Conservation (phyloP, 2,329 filamentous ascomycete genomes). For the Ophiostoma piceae region DNA sequence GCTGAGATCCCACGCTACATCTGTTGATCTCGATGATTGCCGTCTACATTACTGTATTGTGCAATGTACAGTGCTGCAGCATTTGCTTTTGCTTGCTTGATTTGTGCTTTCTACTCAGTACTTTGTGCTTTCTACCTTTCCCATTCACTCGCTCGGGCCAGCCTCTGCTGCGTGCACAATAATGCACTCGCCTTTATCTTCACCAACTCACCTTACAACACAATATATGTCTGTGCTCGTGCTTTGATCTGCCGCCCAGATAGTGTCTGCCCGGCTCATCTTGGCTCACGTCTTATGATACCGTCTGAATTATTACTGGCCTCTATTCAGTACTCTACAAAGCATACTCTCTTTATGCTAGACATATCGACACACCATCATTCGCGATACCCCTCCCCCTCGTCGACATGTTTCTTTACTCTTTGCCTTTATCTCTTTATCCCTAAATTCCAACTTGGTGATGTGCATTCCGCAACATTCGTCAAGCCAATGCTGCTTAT, state of each 20-base stretch:
- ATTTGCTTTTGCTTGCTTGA: not conserved
- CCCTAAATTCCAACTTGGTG: not conserved
- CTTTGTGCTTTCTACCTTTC: not conserved
- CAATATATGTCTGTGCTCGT: not conserved
- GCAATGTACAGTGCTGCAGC: not conserved
- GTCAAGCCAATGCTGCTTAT: not conserved
- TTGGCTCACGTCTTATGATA: not conserved
- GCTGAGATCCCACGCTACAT: slow-evolving; percentile 9
- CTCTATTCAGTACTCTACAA: not conserved
- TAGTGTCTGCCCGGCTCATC: not conserved
- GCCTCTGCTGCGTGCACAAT: not conserved
- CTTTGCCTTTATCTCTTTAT: not conserved
- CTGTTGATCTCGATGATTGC: slow-evolving; percentile 6
- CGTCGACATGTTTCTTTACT: not conserved
- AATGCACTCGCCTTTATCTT: not conserved
- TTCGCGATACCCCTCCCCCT: not conserved
- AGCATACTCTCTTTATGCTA: not conserved
- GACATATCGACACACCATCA: not conserved
- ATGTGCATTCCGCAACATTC: not conserved
- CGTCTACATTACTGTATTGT: not conserved
- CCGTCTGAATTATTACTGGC: not conserved
- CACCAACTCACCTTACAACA: not conserved
- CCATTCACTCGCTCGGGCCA: not conserved
- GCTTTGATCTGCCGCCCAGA: not conserved
- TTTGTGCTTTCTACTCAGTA: not conserved